Evolutionary conservation across 2,329 filamentous ascomycete genomes (phyloP).

Genomic region (Mycosphaerella sp.): DNA sequence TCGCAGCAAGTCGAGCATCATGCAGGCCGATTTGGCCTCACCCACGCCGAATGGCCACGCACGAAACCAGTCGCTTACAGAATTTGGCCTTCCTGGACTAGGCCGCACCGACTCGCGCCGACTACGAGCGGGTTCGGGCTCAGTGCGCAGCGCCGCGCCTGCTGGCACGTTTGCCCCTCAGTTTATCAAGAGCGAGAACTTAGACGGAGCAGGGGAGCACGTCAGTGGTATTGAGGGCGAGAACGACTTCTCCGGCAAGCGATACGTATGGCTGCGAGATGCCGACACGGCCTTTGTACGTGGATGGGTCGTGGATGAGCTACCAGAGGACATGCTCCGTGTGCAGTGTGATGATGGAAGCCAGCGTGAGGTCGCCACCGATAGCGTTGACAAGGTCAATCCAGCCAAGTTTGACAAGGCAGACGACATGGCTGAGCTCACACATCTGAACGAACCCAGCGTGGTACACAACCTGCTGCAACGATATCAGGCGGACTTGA

Average conservation of each 20-base stretch:
- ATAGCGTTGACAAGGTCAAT: constrained; percentile 97
- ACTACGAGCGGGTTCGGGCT: constrained; percentile 54
- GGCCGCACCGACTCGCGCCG: constrained; percentile 29
- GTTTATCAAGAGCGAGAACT: constrained; percentile 86
- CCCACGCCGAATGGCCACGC: constrained; percentile 48
- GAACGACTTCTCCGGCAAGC: constrained; percentile 97
- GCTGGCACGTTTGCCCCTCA: constrained; percentile 89
- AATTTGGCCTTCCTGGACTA: constrained; percentile 39
- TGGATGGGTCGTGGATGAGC: constrained; percentile 83
- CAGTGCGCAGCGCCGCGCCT: constrained; percentile 56
- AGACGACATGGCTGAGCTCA: constrained; percentile 98
- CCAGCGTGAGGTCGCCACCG: constrained; percentile 77
- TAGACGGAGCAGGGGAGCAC: constrained; percentile 51
- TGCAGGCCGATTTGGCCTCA: constrained; percentile 53
- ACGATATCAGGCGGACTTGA: constrained; percentile 90
- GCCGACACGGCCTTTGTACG: constrained; percentile 80
- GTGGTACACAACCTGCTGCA: constrained; percentile 96
- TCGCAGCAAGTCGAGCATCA: constrained; percentile 69
- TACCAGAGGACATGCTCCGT: constrained; percentile 60
- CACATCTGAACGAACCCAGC: constrained; percentile 93
- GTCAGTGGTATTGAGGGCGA: constrained; percentile 81
- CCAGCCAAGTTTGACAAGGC: constrained; percentile 99
- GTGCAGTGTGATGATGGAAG: constrained; percentile 93
- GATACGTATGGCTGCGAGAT: constrained; percentile 97
- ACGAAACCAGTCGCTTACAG: constrained; percentile 59